phyloP scores from a whole-genome alignment of 2,329 filamentous ascomycete genomes.

The Exophiala calicioides region DNA sequence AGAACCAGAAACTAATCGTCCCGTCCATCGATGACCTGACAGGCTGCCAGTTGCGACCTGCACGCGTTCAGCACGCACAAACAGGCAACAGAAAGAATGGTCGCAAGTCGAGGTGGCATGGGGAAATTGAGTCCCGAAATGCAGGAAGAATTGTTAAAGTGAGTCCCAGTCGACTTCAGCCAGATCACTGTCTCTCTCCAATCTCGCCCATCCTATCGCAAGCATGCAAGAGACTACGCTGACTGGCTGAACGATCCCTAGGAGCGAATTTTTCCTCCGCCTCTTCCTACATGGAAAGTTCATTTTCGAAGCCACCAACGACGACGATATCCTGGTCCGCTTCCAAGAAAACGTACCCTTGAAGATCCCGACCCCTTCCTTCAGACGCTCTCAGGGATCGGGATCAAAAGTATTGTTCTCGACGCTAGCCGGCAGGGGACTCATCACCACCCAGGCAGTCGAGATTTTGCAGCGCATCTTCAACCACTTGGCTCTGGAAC shows the following conservation, averaged over 20 bases:
- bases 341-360: conserved; percentile 20
- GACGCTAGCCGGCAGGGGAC: conserved; percentile 10
- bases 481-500: conserved; percentile 6
- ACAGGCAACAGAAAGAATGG: conserved; percentile 21
- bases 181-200: no score
- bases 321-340: conserved; percentile 17
- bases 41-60: conserved; percentile 19
- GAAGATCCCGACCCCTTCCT: no score
- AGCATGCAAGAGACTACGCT: no score
- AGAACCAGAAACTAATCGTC: neutral
- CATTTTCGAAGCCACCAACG: conserved; percentile 14
- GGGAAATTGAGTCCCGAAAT: conserved; percentile 15
- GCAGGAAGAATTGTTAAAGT: conserved; percentile 25
- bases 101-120: conserved; percentile 18
- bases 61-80: conserved; percentile 25
- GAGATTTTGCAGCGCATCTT: conserved; percentile 19
- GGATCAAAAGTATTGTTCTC: conserved; percentile 10
- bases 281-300: conserved; percentile 21
- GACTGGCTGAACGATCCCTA: neutral
- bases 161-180: no score
- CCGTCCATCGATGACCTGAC: neutral
- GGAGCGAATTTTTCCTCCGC: conserved; percentile 24
- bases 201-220: neutral
- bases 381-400: conserved; percentile 4
- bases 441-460: conserved; percentile 14